A percentile compares a stretch with the other conserved stretches of the same genome.
Evolutionary conservation across 176 grass and related monocot species (phyloP).

Genomic region (Lolium multiflorum): DNA sequence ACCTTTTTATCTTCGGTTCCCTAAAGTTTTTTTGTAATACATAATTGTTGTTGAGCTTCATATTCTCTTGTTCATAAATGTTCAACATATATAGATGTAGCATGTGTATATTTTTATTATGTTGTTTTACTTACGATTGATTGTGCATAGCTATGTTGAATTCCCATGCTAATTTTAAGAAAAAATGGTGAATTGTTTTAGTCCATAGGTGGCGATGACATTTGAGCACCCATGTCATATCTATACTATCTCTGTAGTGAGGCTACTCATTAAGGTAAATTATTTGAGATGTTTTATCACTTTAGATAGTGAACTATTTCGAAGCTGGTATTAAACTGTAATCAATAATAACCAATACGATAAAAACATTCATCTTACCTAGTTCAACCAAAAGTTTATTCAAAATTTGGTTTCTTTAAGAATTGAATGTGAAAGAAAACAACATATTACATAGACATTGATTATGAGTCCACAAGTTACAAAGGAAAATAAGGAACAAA

Average conservation of each 20-base stretch:
- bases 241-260: neutral
- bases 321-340: neutral
- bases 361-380: neutral
- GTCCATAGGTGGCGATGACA: neutral
- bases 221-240: neutral
- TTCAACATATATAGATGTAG: too few species aligned
- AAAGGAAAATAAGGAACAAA: neutral
- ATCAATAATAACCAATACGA: neutral
- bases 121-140: neutral
- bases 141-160: neutral
- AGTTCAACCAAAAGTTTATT: neutral
- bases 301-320: neutral
- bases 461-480: neutral
- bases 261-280: neutral
- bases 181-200: neutral
- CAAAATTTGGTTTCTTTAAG: neutral
- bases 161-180: neutral
- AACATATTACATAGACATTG: neutral
- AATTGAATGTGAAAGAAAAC: neutral
- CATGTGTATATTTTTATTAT: neutral
- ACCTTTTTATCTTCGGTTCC: neutral
- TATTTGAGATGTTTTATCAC: neutral
- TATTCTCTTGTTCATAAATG: too few species aligned
- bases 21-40: too few species aligned
- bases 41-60: too few species aligned